phyloP scores from a whole-genome alignment of 352 stramenopile genomes.

The Globisporangium camurandrum region DNA sequence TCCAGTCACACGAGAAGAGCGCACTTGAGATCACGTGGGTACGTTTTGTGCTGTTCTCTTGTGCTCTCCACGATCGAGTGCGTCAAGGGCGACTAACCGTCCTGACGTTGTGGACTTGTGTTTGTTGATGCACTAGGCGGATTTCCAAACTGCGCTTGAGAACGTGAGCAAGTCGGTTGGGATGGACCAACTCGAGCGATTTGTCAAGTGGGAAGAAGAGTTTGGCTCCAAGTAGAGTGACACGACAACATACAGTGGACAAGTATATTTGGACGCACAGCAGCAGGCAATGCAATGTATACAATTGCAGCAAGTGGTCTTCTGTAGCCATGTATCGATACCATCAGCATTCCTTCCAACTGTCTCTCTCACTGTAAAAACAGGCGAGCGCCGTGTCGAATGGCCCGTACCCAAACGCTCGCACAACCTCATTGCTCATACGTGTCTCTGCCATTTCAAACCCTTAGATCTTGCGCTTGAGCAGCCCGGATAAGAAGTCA shows the following conservation, averaged over 20 bases:
- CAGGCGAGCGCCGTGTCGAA: too few species aligned
- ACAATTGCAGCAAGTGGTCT: too few species aligned
- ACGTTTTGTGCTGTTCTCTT: too few species aligned
- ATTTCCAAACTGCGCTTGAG: slow-evolving; percentile 59
- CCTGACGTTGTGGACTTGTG: background rate
- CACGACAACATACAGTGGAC: background rate
- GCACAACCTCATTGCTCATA: too few species aligned
- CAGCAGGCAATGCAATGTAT: too few species aligned
- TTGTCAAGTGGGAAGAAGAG: slow-evolving; percentile 70
- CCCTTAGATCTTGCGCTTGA: slow-evolving; percentile 75
- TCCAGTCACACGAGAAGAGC: slow-evolving; percentile 50
- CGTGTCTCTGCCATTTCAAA: too few species aligned
- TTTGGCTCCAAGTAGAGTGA: slow-evolving; percentile 71
- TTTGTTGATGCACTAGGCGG: slow-evolving; percentile 14
- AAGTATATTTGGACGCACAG: background rate
- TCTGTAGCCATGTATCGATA: too few species aligned
- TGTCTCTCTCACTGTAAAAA: too few species aligned
- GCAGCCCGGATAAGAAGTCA: slow-evolving; percentile 78
- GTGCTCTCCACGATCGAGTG: background rate
- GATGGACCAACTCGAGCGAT: slow-evolving; percentile 64
- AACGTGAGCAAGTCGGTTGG: slow-evolving; percentile 84
- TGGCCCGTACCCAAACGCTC: too few species aligned
- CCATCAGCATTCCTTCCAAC: too few species aligned
- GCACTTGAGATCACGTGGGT: slow-evolving; percentile 47
- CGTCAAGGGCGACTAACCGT: background rate